These are phyloP conservation scores for Drechslerella coelobrocha DNA, from an alignment of 2,329 filamentous ascomycete species.

Conservation along the genomic window DNA sequence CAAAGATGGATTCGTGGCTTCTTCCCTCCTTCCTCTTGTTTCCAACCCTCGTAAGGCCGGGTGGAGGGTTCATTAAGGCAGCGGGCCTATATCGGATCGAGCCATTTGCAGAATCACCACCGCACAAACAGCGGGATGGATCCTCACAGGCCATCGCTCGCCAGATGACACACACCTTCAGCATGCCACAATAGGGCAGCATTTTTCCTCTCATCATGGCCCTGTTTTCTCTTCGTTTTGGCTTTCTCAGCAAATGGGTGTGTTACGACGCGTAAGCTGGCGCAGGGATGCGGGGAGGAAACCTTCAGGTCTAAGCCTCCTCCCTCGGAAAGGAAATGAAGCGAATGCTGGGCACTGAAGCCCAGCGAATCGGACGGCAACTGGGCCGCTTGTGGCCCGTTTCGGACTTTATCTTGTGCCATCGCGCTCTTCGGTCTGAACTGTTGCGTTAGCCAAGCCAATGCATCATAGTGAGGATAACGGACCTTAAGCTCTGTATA, in stretches of 20 bases:
- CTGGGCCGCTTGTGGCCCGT: not conserved
- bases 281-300: conserved; percentile 27
- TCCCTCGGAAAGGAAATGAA: conserved; percentile 48
- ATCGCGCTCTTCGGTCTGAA: not conserved
- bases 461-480: not conserved
- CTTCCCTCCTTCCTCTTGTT: conserved; percentile 19
- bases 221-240: conserved; percentile 27
- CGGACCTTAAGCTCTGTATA: no score
- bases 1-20: conserved; percentile 46
- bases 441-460: not conserved
- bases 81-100: conserved; percentile 10
- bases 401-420: no score
- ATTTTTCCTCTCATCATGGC: conserved; percentile 10
- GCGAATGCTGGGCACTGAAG: conserved; percentile 11
- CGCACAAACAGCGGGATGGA: conserved; percentile 3
- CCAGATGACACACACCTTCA: conserved; percentile 8
- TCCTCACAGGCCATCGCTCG: conserved; percentile 14
- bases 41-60: conserved; percentile 6
- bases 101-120: not conserved
- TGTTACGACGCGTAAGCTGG: conserved; percentile 50
- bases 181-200: conserved; percentile 6
- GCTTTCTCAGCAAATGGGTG: conserved; percentile 33
- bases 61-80: not conserved
- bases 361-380: conserved; percentile 27
- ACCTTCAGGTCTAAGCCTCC: conserved; percentile 42